Conservation (phyloP, 2,329 filamentous ascomycete species). For the Diaporthe caulivora region DNA sequence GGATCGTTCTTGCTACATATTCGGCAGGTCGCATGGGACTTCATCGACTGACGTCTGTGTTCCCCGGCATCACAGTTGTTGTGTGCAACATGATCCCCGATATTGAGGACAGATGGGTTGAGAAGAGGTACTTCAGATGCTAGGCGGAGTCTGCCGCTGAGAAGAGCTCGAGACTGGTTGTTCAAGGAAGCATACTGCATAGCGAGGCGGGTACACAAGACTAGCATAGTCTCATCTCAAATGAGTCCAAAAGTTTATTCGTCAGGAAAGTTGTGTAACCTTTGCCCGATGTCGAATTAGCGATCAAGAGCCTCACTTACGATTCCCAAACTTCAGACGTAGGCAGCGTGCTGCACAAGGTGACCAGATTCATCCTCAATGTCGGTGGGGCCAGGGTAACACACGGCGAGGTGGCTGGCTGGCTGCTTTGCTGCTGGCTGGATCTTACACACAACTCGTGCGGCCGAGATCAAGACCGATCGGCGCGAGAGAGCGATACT, state of each 20-base stretch:
- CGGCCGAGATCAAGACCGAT: constrained; percentile 28
- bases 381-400: not conserved
- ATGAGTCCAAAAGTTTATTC: not conserved
- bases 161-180: not conserved
- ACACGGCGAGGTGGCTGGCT: not conserved
- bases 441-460: not conserved
- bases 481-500: constrained; percentile 23
- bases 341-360: not conserved
- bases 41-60: constrained; percentile 88
- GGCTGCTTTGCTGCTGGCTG: too few species aligned
- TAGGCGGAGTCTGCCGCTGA: constrained; percentile 54
- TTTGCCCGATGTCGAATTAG: not conserved
- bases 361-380: not conserved
- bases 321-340: not conserved
- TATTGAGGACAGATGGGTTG: constrained; percentile 89
- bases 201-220: constrained; percentile 12
- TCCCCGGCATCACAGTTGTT: constrained; percentile 87
- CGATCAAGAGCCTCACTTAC: not conserved
- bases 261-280: not conserved
- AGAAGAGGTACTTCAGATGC: constrained; percentile 91
- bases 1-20: constrained; percentile 93
- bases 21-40: constrained; percentile 87
- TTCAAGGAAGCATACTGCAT: constrained; percentile 28
- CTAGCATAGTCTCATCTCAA: not conserved
- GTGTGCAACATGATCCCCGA: constrained; percentile 86